Conservation (phyloP, 306 rosid genomes). For the Biancaea sappan region DNA sequence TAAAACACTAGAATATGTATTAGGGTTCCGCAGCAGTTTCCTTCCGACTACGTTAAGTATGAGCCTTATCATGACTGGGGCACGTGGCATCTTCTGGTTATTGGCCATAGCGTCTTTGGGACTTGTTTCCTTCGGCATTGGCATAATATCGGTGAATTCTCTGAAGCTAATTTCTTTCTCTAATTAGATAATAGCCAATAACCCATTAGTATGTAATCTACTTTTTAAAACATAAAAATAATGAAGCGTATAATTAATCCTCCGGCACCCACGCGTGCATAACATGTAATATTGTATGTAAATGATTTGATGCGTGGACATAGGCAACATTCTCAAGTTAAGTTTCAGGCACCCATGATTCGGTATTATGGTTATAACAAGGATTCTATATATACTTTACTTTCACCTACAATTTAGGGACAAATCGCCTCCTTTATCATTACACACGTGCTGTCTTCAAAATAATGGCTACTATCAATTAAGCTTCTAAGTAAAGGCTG, state of each 20-base stretch:
- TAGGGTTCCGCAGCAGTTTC: conserved; percentile 83
- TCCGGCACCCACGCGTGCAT: conserved; percentile 5
- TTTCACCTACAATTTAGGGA: conserved; percentile 38
- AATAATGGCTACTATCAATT: conserved; percentile 45
- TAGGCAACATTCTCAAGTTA: conserved; percentile 24
- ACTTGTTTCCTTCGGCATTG: conserved; percentile 28
- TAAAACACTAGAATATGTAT: conserved; percentile 82
- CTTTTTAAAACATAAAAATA: neutral
- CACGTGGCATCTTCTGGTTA: conserved; percentile 77
- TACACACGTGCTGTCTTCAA: conserved; percentile 47
- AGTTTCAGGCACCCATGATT: conserved; percentile 27
- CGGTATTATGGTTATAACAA: conserved; percentile 24
- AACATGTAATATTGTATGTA: conserved; percentile 20
- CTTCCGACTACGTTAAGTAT: conserved; percentile 85
- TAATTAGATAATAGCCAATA: conserved; percentile 17
- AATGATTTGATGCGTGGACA: conserved; percentile 17
- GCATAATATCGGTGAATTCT: conserved; percentile 33
- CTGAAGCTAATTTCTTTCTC: conserved; percentile 62
- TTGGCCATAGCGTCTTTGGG: conserved; percentile 9
- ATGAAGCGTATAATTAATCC: neutral
- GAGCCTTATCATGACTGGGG: conserved; percentile 87
- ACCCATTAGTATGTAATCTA: neutral
- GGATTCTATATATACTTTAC: neutral
- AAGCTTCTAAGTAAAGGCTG: conserved; percentile 36
- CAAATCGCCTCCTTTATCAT: conserved; percentile 34